Evolutionary conservation across 129 eudicot genomes (phyloP), one percentile per base, ranked within the genome.

Genomic region (Chrysanthemum makinoi): DNA sequence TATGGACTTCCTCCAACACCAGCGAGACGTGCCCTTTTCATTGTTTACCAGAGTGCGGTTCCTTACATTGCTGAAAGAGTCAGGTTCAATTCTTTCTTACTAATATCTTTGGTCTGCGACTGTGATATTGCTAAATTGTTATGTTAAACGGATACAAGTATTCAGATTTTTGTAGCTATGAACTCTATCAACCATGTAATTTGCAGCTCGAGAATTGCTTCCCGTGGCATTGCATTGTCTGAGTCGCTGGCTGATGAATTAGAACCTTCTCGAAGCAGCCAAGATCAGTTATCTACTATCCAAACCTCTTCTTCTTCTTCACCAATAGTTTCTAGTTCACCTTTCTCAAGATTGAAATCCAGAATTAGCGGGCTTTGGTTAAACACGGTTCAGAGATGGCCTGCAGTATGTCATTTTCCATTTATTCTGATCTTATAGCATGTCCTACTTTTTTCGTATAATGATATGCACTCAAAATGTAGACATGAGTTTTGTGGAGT

Each of bases 1-100:
- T 75, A 88, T 78, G 97, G 96, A 56, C 97, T 95, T 80, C 86
- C 99, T 75, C 99, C 99, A 70, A 90, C 97, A 72, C 97, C 99
- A 15, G 99, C 97, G 16, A 88, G 99, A 72, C 99, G 96, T 66
- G 87, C 87, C 55, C 96, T 95, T 72, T 95, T 90, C 75, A 88
- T 95, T 66, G 70, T 95, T 67, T 95, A 90, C 73, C 97, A 95
- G 80, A 84, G 95, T 62, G 88, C 97, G 66, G 86, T 95, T 81
- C 99, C 99, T 66, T 95, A 95, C 77, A 86, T 95, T 75, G 96
- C 99, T 2, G 99, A 95, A 78, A 88, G 96, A 87, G 83, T 86
- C 84, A 88, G 99, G 99, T 94, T 74, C 22, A 14, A 2, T 47
- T 68, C 12, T 26, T 17, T 28, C 35, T 50, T 58, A 63, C 46